Evolutionary conservation across 495 filamentous ascomycete genomes (phyloP), one percentile per base, ranked within the genome.

Genomic region (Aspergillus steynii): DNA sequence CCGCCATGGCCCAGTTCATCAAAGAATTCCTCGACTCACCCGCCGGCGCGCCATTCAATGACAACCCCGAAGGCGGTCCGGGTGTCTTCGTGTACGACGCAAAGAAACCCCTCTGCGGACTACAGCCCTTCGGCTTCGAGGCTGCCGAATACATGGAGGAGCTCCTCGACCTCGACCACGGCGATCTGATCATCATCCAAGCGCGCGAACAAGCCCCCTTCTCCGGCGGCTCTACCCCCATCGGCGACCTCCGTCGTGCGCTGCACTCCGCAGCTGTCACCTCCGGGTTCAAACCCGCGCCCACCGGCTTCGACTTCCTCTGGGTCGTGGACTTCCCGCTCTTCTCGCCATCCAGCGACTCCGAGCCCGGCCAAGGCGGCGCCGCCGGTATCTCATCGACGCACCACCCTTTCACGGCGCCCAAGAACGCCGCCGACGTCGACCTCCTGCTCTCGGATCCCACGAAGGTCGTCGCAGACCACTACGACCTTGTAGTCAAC

Each of bases 361-460:
- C 78, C 3, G 90, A 94, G 52, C 90, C 92, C 5, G 93, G 93
- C 3, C 94, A 97, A 73, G 89, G 88, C 31, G 93, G 93, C 20
- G 69, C 76, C 10, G 86, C 93, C 0, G 92, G 92, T 4, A 81
- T 98, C 69, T 86, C 87, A 15, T 88, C 95, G 6, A 97, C 94
- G 0, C 95, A 99, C 65, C 95, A 99, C 72, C 95, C 96, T 1
- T 99, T 99, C 74, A 99, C 95, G 3, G 90, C 96, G 0, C 95
- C 96, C 0, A 85, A 88, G 56, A 82, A 85, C 5, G 65, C 82
- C 12, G 76, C 78, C 12, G 96, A 98, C 68, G 84, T 96, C 29
- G 87, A 91, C 49, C 70, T 93, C 2, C 84, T 97, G 9, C 74
- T 83, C 25, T 87, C 84, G 5, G 80, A 92, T 56, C 96, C 95